Evolutionary conservation across 208 protist species (phyloP).

Genomic region (Balamuthia mandrillaris): DNA sequence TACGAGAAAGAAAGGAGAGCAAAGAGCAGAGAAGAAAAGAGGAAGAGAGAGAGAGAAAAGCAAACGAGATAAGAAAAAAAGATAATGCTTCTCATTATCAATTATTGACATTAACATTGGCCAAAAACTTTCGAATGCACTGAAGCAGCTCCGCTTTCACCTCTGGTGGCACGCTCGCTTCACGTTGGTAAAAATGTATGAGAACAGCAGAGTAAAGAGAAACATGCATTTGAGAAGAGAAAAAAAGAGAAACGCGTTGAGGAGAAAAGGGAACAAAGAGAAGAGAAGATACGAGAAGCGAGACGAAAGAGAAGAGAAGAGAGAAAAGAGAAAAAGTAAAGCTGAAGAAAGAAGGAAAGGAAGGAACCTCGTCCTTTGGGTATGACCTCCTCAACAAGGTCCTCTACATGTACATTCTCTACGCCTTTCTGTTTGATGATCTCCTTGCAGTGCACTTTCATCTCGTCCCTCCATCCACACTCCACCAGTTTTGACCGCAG

Average conservation of each 20-base stretch:
- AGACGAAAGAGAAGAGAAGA: neutral
- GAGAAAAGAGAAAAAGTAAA: neutral
- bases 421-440: constrained; percentile 28
- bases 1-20: too few species aligned
- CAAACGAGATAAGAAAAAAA: too few species aligned
- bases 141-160: constrained; percentile 17
- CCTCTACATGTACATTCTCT: constrained; percentile 21
- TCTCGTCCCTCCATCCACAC: constrained; percentile 38
- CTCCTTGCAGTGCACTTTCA: neutral
- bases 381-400: constrained; percentile 25
- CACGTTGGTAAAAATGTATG: too few species aligned
- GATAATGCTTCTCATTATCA: too few species aligned
- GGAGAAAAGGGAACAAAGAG: neutral
- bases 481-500: constrained; percentile 18
- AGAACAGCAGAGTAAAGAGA: too few species aligned
- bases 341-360: neutral
- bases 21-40: too few species aligned
- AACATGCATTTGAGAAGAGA: too few species aligned
- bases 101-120: neutral
- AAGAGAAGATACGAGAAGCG: neutral
- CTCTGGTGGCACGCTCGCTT: neutral
- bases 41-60: too few species aligned
- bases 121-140: neutral
- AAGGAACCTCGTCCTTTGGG: constrained; percentile 22
- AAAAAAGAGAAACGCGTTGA: neutral